Percentiles rank a stretch among this genome's conserved stretches.
These are phyloP conservation scores for Plasmodium inui DNA, from an alignment of 169 alveolate species.

Conservation along the genomic window DNA sequence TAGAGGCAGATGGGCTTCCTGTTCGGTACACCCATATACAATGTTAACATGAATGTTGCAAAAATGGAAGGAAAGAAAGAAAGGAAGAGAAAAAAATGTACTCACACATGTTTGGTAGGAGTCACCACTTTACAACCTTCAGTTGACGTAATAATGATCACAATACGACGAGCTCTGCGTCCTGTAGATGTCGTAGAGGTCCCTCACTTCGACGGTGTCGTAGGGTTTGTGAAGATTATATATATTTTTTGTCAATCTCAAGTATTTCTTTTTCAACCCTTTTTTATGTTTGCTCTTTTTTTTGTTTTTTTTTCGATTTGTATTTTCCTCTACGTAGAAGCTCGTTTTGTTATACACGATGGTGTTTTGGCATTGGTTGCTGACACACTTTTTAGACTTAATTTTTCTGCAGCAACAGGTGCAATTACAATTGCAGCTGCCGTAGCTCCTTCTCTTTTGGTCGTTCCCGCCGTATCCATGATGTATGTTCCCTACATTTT, in stretches of 20 bases:
- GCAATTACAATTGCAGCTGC: background rate
- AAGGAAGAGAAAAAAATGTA: background rate
- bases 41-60: background rate
- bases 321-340: conserved; percentile 52
- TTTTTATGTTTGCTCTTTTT: conserved; percentile 23
- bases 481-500: background rate
- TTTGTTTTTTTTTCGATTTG: conserved; percentile 35
- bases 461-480: conserved; percentile 9
- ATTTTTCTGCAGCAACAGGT: conserved; percentile 10
- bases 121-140: background rate
- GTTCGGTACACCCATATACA: background rate
- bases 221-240: conserved; percentile 49
- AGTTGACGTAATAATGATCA: conserved; percentile 16
- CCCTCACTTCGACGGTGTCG: conserved; percentile 65
- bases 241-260: conserved; percentile 39
- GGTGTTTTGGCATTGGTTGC: conserved; percentile 31
- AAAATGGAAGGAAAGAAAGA: background rate
- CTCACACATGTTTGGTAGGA: background rate
- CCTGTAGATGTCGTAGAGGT: conserved; percentile 44
- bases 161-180: background rate
- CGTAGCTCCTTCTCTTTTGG: background rate
- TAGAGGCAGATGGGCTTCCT: background rate
- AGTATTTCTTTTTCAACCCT: conserved; percentile 17
- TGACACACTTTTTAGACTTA: conserved; percentile 20
- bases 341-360: conserved; percentile 44